Evolutionary conservation across 2,329 filamentous ascomycete species (phyloP).

Genomic region (Hysterium pulicare): DNA sequence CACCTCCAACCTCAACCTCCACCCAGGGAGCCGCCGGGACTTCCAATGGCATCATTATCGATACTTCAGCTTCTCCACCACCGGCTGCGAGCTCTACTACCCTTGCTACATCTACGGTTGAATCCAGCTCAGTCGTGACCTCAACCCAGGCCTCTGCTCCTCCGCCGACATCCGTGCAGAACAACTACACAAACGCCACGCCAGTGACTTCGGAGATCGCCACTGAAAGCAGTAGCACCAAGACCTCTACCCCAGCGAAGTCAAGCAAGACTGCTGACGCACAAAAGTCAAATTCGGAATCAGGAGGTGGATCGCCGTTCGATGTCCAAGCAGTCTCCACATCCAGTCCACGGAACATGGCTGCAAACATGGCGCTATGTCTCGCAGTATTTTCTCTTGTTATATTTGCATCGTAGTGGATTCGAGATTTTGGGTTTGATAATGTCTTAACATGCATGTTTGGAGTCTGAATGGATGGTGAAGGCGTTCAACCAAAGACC

Average conservation of each 20-base stretch:
- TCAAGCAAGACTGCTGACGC: slow-evolving; percentile 16
- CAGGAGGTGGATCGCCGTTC: slow-evolving; percentile 47
- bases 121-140: not conserved
- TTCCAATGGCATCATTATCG: not conserved
- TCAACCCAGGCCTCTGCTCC: not conserved
- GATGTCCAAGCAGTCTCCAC: slow-evolving; percentile 29
- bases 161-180: not conserved
- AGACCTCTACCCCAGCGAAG: slow-evolving; percentile 7
- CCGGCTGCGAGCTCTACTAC: slow-evolving; percentile 1
- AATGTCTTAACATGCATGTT: too few species aligned
- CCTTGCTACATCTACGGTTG: not conserved
- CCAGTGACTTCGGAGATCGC: slow-evolving; percentile 10
- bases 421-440: too few species aligned
- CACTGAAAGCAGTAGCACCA: slow-evolving; percentile 8
- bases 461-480: too few species aligned
- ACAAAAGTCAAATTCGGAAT: slow-evolving; percentile 34
- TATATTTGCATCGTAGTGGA: too few species aligned
- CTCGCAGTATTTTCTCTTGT: too few species aligned
- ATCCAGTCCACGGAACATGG: too few species aligned
- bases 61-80: not conserved
- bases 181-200: slow-evolving; percentile 9
- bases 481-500: too few species aligned
- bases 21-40: not conserved
- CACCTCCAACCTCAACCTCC: slow-evolving; percentile 7
- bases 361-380: too few species aligned